Evolutionary conservation across 2,329 filamentous ascomycete species (phyloP), one percentile per base, ranked within the genome.

Genomic region (Blumeria graminis): DNA sequence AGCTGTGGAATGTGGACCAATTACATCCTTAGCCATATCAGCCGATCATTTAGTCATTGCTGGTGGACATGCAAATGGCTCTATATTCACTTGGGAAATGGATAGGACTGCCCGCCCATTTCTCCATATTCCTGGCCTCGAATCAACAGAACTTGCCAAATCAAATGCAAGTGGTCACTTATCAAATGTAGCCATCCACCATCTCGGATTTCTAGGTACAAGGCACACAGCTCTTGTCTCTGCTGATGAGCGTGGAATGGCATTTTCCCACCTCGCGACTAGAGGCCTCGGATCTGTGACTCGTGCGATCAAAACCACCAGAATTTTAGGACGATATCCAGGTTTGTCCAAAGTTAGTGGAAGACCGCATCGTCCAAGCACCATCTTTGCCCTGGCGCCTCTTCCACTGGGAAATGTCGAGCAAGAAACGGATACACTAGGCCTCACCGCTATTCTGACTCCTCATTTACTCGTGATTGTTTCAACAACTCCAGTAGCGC

Each of bases 81-180:
- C 81, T 65, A 94, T 98, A 56, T 96, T 95, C 65, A 98, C 90
- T 0, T 98, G 93, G 93, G 93, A 98, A 67, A 83, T 90, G 11
- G 77, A 78, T 43, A 78, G 84, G 57, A 77, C 84, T n/a, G 80
- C 87, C 3, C 78, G 85, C 35, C 92, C 90, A 0, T 98, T 98
- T 67, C 75, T 98, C 35, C 81, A 86, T 55, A 89, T 98, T 46
- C 79, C 83, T 0, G 86, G 87, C 38, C 71, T 94, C 9, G 80
- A 87, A 36, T 69, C 74, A n/a, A 70, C 72, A 1, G 77, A 84
- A 57, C 65, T 81, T 35, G 75, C 84, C 56, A 75, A 80, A 34
- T 76, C 81, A 52, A 81, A 76, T n/a, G 68, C 70, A 0, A 89
- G 96, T 71, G 90, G 92, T 1, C 92, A 98, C 70, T 71, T 92